Evolutionary conservation across 352 stramenopile species (phyloP), one percentile per base, ranked within the genome.

Genomic region (Pythium volutum): DNA sequence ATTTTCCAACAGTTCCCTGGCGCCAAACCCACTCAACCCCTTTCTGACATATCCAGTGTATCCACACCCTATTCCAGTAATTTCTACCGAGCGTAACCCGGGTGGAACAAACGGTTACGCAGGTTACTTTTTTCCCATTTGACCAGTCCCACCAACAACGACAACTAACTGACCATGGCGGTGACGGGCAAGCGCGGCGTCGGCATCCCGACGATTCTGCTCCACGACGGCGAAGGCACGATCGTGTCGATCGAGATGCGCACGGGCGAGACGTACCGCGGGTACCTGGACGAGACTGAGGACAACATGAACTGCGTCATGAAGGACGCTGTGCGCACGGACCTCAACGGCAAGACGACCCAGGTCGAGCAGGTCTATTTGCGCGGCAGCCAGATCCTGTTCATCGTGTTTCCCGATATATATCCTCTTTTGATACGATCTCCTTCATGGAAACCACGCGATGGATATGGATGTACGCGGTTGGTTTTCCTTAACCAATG

Each of bases 221-320:
- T 94, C 67, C 84, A 94, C 70, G 84, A 94, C 60, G 86, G 84
- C 46, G 86, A 95, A 66, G 86, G 86, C 47, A 93, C 82, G 55
- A 93, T 91, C 74, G 86, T 95, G 70, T 88, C 86, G 18, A 89
- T 95, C 53, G 86, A 95, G 76, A 81, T 93, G 75, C 89, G 90
- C 71, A 88, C 75, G 15, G 86, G 86, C 34, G 86, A 95, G 70
- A 88, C 81, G 54, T 95, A 93, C 67, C 84, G 86, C 27, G 86
- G 86, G 0, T 86, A 85, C 68, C 68, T 95, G 54, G 82, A 93
- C 71, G 86, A 95, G 73, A 90, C 82, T 10, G 86, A 95, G 66
- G 86, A 95, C 74, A 95, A 93, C 73, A 95, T 95, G 86, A 95
- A 95, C 71, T 95, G 86, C 75, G 70, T 92, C 67, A 76, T 95